A percentile compares a stretch with the other conserved stretches of the same genome.
Evolutionary conservation across 768 basidiomycete genomes (phyloP).

Genomic region (Lentinula guzmanii): DNA sequence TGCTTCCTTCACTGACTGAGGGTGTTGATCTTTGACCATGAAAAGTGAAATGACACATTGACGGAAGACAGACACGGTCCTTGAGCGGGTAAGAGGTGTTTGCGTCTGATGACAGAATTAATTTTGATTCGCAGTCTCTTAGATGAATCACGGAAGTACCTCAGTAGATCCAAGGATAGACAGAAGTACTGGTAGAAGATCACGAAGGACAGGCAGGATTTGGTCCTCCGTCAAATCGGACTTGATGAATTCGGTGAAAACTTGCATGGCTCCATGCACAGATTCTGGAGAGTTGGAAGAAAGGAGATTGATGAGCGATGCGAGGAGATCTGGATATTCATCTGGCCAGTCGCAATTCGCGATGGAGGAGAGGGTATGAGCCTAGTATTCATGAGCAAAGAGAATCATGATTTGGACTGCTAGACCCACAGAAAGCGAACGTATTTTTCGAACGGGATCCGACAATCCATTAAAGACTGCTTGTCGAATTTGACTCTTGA

Average conservation of each 20-base stretch:
- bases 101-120: slow-evolving; percentile 41
- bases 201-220: slow-evolving; percentile 83
- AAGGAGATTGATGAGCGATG: slow-evolving; percentile 67
- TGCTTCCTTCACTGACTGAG: slow-evolving; percentile 80
- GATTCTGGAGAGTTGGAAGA: slow-evolving; percentile 66
- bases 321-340: slow-evolving; percentile 87
- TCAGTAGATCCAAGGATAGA: slow-evolving; percentile 71
- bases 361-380: slow-evolving; percentile 81
- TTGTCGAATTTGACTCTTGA: slow-evolving; percentile 74
- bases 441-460: slow-evolving; percentile 81
- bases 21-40: slow-evolving; percentile 93
- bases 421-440: slow-evolving; percentile 67
- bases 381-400: slow-evolving; percentile 39
- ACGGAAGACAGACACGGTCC: slow-evolving; percentile 82
- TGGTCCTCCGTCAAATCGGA: slow-evolving; percentile 93
- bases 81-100: slow-evolving; percentile 74
- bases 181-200: slow-evolving; percentile 83
- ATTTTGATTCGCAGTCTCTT: neutral
- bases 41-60: slow-evolving; percentile 87
- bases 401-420: neutral
- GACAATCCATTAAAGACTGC: slow-evolving; percentile 80
- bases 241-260: slow-evolving; percentile 91
- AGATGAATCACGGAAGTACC: slow-evolving; percentile 30
- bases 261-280: slow-evolving; percentile 95
- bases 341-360: slow-evolving; percentile 96